These are phyloP conservation scores for Sugiyamaella valdiviana DNA, from an alignment of 805 yeast genomes.

Conservation along the genomic window DNA sequence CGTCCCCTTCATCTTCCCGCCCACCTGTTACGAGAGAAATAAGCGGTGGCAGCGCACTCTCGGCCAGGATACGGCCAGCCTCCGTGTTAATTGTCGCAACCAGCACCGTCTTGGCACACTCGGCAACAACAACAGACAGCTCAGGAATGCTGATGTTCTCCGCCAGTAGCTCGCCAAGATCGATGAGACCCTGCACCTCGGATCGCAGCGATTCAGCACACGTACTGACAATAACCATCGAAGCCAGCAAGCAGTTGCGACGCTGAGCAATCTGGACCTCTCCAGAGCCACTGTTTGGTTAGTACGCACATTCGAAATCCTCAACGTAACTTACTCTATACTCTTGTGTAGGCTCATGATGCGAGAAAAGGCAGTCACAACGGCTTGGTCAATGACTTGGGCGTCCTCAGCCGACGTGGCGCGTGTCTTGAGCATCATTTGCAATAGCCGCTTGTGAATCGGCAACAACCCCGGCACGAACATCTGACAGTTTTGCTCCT, in stretches of 20 bases:
- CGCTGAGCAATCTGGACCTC: conserved; percentile 20
- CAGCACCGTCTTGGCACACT: conserved; percentile 57
- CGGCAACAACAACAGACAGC: conserved; percentile 43
- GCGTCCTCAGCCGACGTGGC: conserved; percentile 14
- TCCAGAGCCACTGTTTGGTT: neutral
- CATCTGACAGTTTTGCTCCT: conserved; percentile 36
- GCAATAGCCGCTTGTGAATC: conserved; percentile 42
- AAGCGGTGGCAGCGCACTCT: conserved; percentile 42
- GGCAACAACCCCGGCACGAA: conserved; percentile 48
- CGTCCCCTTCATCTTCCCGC: conserved; percentile 28
- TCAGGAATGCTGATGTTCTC: conserved; percentile 34
- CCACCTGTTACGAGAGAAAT: conserved; percentile 30
- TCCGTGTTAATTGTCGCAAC: conserved; percentile 29
- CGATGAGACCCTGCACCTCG: conserved; percentile 33
- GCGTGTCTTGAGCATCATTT: conserved; percentile 21
- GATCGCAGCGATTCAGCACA: conserved; percentile 33
- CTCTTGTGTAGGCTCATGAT: conserved; percentile 11
- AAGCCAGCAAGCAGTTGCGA: conserved; percentile 37
- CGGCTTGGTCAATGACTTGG: conserved; percentile 29
- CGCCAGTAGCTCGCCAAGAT: conserved; percentile 32
- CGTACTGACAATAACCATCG: conserved; percentile 42
- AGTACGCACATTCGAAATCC: neutral
- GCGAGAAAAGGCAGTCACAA: conserved; percentile 22
- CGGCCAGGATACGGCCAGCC: conserved; percentile 37
- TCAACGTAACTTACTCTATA: conserved; percentile 6